Conservation (phyloP, 2,329 filamentous ascomycete genomes). For the Mariannaea sp. region DNA sequence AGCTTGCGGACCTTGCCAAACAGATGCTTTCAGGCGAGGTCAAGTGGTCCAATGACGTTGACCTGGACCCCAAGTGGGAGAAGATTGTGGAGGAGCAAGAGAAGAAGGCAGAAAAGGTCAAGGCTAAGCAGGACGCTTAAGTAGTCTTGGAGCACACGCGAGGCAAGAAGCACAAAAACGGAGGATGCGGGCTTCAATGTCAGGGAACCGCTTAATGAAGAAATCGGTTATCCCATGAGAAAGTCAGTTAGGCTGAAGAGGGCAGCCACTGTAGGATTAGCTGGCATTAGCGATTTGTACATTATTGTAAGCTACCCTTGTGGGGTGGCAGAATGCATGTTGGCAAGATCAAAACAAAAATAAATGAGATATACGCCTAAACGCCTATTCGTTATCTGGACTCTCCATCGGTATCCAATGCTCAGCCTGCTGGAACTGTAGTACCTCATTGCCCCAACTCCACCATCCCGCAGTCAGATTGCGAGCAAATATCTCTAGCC, state of each 20-base stretch:
- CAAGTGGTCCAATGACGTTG: slow-evolving; percentile 60
- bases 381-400: slow-evolving; percentile 14
- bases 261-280: slow-evolving; percentile 36
- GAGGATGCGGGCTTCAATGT: slow-evolving; percentile 11
- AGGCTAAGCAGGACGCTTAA: slow-evolving; percentile 32
- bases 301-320: slow-evolving; percentile 39
- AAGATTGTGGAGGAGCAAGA: slow-evolving; percentile 36
- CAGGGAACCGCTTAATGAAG: slow-evolving; percentile 31
- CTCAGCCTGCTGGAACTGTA: slow-evolving; percentile 68
- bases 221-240: slow-evolving; percentile 24
- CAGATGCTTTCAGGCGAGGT: slow-evolving; percentile 63
- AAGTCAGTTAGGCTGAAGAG: slow-evolving; percentile 11
- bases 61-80: slow-evolving; percentile 55
- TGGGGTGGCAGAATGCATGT: slow-evolving; percentile 26
- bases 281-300: slow-evolving; percentile 38
- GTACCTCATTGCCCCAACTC: slow-evolving; percentile 75
- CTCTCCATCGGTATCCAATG: slow-evolving; percentile 49
- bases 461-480: slow-evolving; percentile 77
- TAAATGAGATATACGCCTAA: slow-evolving; percentile 34
- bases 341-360: slow-evolving; percentile 28
- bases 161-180: slow-evolving; percentile 9
- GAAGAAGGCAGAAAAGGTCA: slow-evolving; percentile 25
- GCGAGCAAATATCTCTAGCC: slow-evolving; percentile 78
- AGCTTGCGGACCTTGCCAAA: slow-evolving; percentile 67
- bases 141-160: background rate